Evolutionary conservation across 2,329 filamentous ascomycete species (phyloP).

Genomic region (Epichloe gansuensis): DNA sequence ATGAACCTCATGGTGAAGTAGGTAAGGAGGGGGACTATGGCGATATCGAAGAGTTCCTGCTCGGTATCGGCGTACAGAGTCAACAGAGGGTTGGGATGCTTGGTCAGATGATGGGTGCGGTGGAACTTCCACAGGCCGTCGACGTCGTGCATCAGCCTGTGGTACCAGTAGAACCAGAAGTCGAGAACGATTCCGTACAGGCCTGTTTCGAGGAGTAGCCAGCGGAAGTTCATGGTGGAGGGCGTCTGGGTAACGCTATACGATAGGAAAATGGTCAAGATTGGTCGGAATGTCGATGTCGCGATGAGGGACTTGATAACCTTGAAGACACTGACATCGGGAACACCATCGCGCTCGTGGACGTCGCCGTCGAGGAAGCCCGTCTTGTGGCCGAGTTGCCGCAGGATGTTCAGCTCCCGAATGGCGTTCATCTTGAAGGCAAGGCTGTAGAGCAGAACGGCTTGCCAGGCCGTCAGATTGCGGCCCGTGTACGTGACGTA

Average conservation of each 20-base stretch:
- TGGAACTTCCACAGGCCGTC: conserved; percentile 5
- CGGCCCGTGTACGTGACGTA: conserved; percentile 4
- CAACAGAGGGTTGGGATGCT: conserved; percentile 6
- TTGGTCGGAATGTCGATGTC: conserved; percentile 3
- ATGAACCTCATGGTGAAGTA: conserved; percentile 6
- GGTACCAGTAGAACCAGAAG: conserved; percentile 8
- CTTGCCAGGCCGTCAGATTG: conserved; percentile 5
- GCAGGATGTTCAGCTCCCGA: conserved; percentile 4
- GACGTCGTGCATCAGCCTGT: conserved; percentile 6
- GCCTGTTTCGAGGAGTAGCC: conserved; percentile 2
- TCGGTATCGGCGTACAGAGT: conserved; percentile 4
- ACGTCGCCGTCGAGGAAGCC: conserved; percentile 7
- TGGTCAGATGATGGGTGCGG: conserved; percentile 6
- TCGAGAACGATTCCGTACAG: conserved; percentile 3
- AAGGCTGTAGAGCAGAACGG: conserved; percentile 3
- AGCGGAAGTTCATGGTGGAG: not conserved
- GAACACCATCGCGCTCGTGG: conserved; percentile 6
- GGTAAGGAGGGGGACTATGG: conserved; percentile 2
- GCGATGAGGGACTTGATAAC: conserved; percentile 1
- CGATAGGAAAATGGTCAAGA: conserved; percentile 3
- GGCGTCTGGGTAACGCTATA: conserved; percentile 2
- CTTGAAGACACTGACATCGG: conserved; percentile 3
- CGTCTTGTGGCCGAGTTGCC: conserved; percentile 1
- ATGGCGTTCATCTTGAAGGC: conserved; percentile 6
- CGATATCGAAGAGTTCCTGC: conserved; percentile 6